Conservation (phyloP, 106 monocot species). For the Gastrodia elata region DNA sequence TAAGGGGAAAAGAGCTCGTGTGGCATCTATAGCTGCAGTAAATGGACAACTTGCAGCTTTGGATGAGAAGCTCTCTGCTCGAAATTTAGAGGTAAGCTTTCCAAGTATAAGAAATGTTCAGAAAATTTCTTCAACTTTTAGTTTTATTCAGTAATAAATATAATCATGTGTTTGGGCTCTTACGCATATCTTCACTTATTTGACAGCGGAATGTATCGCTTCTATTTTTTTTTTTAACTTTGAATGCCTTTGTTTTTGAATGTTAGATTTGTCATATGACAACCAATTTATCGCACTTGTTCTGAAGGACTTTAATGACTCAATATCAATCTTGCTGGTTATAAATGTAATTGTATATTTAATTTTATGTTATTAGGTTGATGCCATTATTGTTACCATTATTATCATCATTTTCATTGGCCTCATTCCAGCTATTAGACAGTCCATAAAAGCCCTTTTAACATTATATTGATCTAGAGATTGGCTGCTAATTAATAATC, state of each 20-base stretch:
- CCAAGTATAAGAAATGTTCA: background rate
- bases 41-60: conserved; percentile 55
- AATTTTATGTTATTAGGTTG: too few relatives aligned
- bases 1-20: conserved; percentile 74
- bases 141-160: background rate
- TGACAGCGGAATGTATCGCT: background rate
- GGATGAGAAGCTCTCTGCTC: conserved; percentile 75
- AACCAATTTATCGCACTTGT: background rate
- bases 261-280: background rate
- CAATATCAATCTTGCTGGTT: too few relatives aligned
- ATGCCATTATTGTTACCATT: too few relatives aligned
- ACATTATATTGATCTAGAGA: too few relatives aligned
- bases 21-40: conserved; percentile 59
- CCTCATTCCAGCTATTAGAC: too few relatives aligned
- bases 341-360: too few relatives aligned
- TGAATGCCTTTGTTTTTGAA: background rate
- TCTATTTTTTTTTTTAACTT: background rate
- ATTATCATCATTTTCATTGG: too few relatives aligned
- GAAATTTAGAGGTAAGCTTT: conserved; percentile 69
- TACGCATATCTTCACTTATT: background rate
- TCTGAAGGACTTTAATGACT: background rate
- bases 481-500: too few relatives aligned
- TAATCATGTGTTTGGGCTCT: background rate
- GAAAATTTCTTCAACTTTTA: background rate
- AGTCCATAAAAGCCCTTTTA: too few relatives aligned